Percentiles rank a stretch among this genome's conserved stretches.
Evolutionary conservation across 192 early-diverging fungal genomes (phyloP).

Genomic region (Lunasporangiospora selenospora): DNA sequence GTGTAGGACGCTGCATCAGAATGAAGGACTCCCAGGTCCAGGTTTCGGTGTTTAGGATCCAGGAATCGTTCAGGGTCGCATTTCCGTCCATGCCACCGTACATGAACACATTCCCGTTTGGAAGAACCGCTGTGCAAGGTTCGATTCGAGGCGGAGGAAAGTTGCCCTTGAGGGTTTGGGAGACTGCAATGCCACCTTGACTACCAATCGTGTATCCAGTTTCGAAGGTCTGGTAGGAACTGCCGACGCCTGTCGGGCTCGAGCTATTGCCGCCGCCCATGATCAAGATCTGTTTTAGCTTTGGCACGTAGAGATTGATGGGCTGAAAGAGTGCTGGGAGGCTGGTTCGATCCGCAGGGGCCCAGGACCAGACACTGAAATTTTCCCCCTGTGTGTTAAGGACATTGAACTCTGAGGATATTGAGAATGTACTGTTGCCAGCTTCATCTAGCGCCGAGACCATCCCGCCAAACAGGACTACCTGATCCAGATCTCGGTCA

Average conservation of each 20-base stretch:
- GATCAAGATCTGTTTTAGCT: conserved; percentile 6
- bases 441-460: not conserved
- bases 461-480: conserved; percentile 21
- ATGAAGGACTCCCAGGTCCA: conserved; percentile 1
- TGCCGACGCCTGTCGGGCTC: too few species aligned
- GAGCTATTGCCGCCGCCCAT: conserved; percentile 20
- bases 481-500: conserved; percentile 1
- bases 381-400: not conserved
- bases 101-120: conserved; percentile 30
- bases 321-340: conserved; percentile 12
- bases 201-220: conserved; percentile 10
- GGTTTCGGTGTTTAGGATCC: conserved; percentile 3
- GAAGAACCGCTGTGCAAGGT: conserved; percentile 17
- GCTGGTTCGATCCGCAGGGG: not conserved
- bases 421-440: not conserved
- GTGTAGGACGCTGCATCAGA: not conserved
- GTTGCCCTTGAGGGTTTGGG: not conserved
- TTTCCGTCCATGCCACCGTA: conserved; percentile 19
- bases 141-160: conserved; percentile 8
- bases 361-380: not conserved
- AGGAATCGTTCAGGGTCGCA: conserved; percentile 13
- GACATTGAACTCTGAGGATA: conserved; percentile 22
- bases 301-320: conserved; percentile 19
- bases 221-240: conserved; percentile 4
- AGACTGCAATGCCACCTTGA: not conserved